These are phyloP conservation scores for Aspergillus fijiensis DNA, from an alignment of 2,329 filamentous ascomycete genomes.

Conservation along the genomic window DNA sequence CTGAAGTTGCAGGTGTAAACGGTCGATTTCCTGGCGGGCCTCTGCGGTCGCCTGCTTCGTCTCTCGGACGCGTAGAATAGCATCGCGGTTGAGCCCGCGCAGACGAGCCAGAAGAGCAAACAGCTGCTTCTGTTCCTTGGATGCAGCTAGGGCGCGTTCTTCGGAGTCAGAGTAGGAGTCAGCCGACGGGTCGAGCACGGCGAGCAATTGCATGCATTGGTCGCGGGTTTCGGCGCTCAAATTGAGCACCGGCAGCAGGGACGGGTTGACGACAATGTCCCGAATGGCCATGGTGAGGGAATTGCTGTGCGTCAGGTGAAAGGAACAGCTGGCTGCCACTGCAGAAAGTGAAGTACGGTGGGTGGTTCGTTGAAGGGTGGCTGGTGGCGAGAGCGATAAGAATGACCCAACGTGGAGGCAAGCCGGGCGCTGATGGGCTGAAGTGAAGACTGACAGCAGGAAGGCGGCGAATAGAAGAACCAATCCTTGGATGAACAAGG, in stretches of 20 bases:
- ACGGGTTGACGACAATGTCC: constrained; percentile 62
- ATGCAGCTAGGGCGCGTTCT: constrained; percentile 58
- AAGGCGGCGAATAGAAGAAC: background rate
- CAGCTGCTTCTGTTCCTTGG: constrained; percentile 76
- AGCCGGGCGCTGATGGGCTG: constrained; percentile 17
- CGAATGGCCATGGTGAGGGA: constrained; percentile 52
- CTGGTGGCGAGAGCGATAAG: constrained; percentile 10
- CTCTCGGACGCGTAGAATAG: constrained; percentile 75
- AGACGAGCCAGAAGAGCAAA: constrained; percentile 76
- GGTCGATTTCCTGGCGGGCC: constrained; percentile 85
- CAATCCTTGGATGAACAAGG: background rate
- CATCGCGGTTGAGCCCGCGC: constrained; percentile 78
- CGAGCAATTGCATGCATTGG: constrained; percentile 62
- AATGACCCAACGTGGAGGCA: constrained; percentile 15
- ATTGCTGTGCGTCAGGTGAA: constrained; percentile 11
- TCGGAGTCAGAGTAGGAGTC: constrained; percentile 45
- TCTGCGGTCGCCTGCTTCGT: constrained; percentile 86
- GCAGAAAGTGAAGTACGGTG: constrained; percentile 14
- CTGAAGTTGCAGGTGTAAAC: constrained; percentile 86
- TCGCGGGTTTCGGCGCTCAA: constrained; percentile 71
- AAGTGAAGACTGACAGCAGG: background rate
- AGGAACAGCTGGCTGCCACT: constrained; percentile 13
- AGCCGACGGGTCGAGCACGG: constrained; percentile 56
- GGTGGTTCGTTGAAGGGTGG: constrained; percentile 9
- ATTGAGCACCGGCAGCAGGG: constrained; percentile 67